phyloP scores from a whole-genome alignment of 345 rosid genomes.

The Populus tremula region DNA sequence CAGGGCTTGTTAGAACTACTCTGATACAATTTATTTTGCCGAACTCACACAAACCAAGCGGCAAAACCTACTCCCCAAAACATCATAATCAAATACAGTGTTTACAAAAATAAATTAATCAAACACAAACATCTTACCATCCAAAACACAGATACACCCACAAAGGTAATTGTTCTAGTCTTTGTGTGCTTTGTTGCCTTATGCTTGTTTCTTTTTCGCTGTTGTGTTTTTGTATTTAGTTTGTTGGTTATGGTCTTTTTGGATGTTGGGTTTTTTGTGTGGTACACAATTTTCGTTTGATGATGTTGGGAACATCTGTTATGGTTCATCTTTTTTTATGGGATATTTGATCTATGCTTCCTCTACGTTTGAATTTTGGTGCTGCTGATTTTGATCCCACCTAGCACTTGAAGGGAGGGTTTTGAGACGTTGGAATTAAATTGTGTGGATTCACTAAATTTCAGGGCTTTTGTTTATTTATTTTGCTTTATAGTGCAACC shows the following conservation, averaged over 20 bases:
- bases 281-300: neutral
- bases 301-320: neutral
- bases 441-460: no score
- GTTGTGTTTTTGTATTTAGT: no score
- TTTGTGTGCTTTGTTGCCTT: neutral
- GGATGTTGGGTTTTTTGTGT: neutral
- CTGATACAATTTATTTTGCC: no score
- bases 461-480: neutral
- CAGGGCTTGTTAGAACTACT: no score
- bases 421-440: neutral
- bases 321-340: neutral
- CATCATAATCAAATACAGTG: no score
- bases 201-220: neutral
- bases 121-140: no score
- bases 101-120: no score
- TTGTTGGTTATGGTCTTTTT: no score
- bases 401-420: neutral
- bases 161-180: neutral
- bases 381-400: neutral
- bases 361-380: neutral
- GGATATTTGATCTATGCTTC: neutral
- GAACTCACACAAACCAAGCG: no score
- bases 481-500: neutral
- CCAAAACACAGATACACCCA: neutral
- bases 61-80: no score